Evolutionary conservation across 164 flowering plant species (phyloP).

Genomic region (Vitis labrusca): DNA sequence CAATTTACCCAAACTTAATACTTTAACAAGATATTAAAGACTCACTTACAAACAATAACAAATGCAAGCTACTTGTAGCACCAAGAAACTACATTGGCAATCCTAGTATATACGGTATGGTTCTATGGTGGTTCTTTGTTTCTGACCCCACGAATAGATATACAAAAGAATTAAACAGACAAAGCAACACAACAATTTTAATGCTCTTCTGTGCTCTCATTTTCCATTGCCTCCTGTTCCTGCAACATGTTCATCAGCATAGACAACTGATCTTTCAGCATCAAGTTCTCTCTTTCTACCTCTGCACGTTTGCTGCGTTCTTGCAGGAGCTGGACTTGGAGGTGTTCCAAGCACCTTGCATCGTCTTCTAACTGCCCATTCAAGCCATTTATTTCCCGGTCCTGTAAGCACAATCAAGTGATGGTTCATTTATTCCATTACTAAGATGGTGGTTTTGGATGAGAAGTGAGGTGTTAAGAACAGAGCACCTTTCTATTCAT

Average conservation of each 20-base stretch:
- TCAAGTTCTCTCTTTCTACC: constrained; percentile 68
- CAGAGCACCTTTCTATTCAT: constrained; percentile 86
- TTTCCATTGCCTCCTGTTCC: constrained; percentile 46
- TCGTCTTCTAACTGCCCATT: constrained; percentile 91
- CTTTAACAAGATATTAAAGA: not conserved
- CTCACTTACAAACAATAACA: not conserved
- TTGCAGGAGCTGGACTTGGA: constrained; percentile 79
- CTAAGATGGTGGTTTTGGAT: not conserved
- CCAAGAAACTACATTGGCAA: not conserved
- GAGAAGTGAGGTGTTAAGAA: not conserved
- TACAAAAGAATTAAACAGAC: constrained; percentile 26
- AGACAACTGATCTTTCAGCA: constrained; percentile 68
- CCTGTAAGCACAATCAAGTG: constrained; percentile 42
- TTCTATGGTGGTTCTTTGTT: not conserved
- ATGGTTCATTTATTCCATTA: not conserved
- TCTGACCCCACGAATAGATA: not conserved
- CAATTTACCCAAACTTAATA: not conserved
- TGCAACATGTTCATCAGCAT: constrained; percentile 92
- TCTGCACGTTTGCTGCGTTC: constrained; percentile 77
- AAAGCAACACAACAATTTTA: constrained; percentile 9
- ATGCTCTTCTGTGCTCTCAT: constrained; percentile 45
- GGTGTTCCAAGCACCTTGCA: constrained; percentile 63
- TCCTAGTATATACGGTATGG: not conserved
- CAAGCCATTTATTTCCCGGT: constrained; percentile 81
- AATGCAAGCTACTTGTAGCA: not conserved